These are phyloP conservation scores for Chimonanthus salicifolius DNA, from an alignment of 164 flowering plant genomes.

Conservation along the genomic window DNA sequence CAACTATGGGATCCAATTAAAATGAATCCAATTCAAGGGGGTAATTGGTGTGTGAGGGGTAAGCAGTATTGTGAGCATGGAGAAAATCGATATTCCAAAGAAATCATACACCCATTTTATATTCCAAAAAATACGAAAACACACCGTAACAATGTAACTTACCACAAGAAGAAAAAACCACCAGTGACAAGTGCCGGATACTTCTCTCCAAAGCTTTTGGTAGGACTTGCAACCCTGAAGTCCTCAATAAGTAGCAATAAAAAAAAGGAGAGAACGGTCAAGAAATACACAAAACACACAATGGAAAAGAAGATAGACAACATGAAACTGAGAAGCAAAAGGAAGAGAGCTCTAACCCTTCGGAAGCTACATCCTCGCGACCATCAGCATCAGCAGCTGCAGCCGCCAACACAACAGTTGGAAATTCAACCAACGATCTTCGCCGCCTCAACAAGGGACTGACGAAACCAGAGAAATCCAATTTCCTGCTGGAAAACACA, in stretches of 20 bases:
- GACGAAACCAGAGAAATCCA: conserved; percentile 16
- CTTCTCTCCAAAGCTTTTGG: conserved; percentile 36
- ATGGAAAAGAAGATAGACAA: not conserved
- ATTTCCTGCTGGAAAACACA: conserved; percentile 12
- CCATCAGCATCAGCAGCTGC: conserved; percentile 49
- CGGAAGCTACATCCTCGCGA: conserved; percentile 19
- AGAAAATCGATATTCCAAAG: too few relatives aligned
- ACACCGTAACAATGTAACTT: conserved; percentile 9
- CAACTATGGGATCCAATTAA: too few relatives aligned
- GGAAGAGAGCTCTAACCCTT: conserved; percentile 24
- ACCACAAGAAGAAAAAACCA: conserved; percentile 67
- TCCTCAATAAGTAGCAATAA: not conserved
- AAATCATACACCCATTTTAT: too few relatives aligned
- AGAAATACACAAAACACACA: not conserved
- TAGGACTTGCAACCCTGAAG: conserved; percentile 32
- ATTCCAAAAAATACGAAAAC: too few relatives aligned
- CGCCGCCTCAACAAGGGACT: conserved; percentile 19
- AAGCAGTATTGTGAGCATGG: too few relatives aligned
- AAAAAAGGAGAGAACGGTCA: not conserved
- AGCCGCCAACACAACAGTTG: conserved; percentile 23
- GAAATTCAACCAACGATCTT: conserved; percentile 11
- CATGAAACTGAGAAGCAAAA: not conserved
- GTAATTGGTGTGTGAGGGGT: too few relatives aligned
- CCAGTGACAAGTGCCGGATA: conserved; percentile 56
- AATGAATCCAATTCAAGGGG: too few relatives aligned